Percentiles rank a stretch among this genome's conserved stretches.
Conservation (phyloP, 129 eudicot species). For the Glebionis coronaria region DNA sequence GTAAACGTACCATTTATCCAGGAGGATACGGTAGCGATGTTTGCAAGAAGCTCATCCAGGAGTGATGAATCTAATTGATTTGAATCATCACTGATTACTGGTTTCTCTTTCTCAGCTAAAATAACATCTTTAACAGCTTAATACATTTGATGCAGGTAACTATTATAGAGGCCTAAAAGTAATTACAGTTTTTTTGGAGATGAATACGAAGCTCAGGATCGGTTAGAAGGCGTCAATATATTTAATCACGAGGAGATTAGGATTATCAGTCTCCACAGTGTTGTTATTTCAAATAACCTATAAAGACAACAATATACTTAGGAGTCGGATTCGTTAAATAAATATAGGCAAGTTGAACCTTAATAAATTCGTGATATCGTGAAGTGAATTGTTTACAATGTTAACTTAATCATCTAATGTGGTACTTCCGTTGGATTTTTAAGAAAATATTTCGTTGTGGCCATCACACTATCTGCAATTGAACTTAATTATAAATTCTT, state of each 20-base stretch:
- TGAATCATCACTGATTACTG: conserved; percentile 94
- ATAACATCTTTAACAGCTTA: conserved; percentile 99
- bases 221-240: conserved; percentile 98
- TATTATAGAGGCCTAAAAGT: conserved; percentile 9
- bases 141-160: conserved; percentile 7
- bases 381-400: neutral
- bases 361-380: no score
- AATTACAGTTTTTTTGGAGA: neutral
- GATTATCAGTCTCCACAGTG: conserved; percentile 99
- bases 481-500: conserved; percentile 99
- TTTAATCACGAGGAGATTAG: conserved; percentile 95
- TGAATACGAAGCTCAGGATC: conserved; percentile 83
- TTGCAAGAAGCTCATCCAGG: conserved; percentile 96
- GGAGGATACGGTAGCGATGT: conserved; percentile 93
- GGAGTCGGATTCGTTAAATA: no score
- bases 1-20: no score
- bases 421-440: conserved; percentile 99
- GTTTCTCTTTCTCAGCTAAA: conserved; percentile 96
- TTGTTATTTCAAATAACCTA: conserved; percentile 96
- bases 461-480: conserved; percentile 92
- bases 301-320: conserved; percentile 23
- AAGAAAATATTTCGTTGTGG: conserved; percentile 91
- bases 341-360: no score
- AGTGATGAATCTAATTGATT: conserved; percentile 89
- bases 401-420: conserved; percentile 97